Evolutionary conservation across 2,329 filamentous ascomycete species (phyloP), one percentile per base, ranked within the genome.

Genomic region (Verticillium zaregamsianum): DNA sequence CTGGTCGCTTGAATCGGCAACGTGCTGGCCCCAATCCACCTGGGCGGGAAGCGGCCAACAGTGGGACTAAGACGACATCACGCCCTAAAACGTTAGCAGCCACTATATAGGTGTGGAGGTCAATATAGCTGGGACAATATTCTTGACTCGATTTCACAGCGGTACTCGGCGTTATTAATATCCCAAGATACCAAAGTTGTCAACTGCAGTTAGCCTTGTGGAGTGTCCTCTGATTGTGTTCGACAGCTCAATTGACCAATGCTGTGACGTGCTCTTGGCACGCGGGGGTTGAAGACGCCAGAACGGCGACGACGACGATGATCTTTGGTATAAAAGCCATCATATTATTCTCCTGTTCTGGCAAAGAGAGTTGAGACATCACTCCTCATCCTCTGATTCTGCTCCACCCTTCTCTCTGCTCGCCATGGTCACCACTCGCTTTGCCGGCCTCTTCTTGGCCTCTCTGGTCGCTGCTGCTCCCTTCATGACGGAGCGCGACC

Each of bases 391-490:
- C 55, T n/a, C n/a, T 15, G 2, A 15, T 23, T 32, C 31, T 25
- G n/a, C 31, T 23, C 31, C 4, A 14, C 12, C 54, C 20, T n/a
- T 11, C 6, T 56, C 4, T n/a, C 32, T 1, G 23, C 25, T 17
- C 55, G 54, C 5, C 9, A 64, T 64, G 60, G 33, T 64, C 33
- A 57, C 62, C 15, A 25, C 49, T 5, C 31, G 20, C 25, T n/a
- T 64, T 6, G 11, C 62, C 25, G 56, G 23, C 31, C 49, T 64
- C n/a, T 7, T 62, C 11, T 37, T 61, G 58, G 58, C 61, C 23
- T 31, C 58, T 17, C 57, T 37, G n/a, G 61, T 45, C 55, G 55
- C 23, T 25, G 61, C 63, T n/a, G 59, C 56, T 31, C 63, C 63
- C 4, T 39, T 58, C 14, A 12, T 62, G 4, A 9, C 23, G 3